Conservation (phyloP, 2,329 filamentous ascomycete genomes). For the Nannizziopsis barbatae region DNA sequence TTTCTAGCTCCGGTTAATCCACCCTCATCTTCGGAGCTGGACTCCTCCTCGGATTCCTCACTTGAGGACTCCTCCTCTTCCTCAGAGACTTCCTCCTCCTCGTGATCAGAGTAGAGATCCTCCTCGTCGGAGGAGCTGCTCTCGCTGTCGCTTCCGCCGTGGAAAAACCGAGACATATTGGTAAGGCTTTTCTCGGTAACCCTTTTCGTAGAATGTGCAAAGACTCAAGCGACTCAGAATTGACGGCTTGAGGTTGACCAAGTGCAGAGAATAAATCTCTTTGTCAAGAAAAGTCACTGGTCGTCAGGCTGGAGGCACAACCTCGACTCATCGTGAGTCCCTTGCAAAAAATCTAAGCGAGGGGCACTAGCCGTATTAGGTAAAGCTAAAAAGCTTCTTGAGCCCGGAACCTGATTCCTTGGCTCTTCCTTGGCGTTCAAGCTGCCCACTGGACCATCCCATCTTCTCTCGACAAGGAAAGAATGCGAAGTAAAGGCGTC, state of each 20-base stretch:
- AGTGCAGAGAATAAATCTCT: constrained; percentile 3
- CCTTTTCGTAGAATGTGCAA: neutral
- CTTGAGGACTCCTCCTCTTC: constrained; percentile 44
- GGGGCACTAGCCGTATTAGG: constrained; percentile 16
- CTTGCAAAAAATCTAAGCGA: constrained; percentile 36
- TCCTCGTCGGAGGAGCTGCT: constrained; percentile 89
- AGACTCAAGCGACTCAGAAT: neutral
- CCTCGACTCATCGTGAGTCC: constrained; percentile 14
- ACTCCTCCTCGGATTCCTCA: constrained; percentile 48
- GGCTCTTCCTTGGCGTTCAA: neutral
- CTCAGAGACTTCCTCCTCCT: constrained; percentile 47
- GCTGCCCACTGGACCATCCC: neutral
- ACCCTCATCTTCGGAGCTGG: constrained; percentile 42
- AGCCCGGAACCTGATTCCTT: neutral
- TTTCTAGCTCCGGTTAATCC: constrained; percentile 61
- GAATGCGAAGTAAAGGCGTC: neutral
- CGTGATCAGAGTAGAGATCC: constrained; percentile 75
- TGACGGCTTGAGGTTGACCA: neutral
- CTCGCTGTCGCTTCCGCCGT: constrained; percentile 91
- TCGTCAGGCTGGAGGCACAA: constrained; percentile 3
- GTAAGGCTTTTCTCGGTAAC: constrained; percentile 13
- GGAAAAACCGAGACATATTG: constrained; percentile 95
- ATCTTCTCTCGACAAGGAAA: neutral
- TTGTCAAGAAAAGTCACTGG: constrained; percentile 5
- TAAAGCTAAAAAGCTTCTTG: constrained; percentile 4